A percentile compares a stretch with the other conserved stretches of the same genome.
Evolutionary conservation across 2,329 filamentous ascomycete species (phyloP).

Genomic region (Fusarium sp.): DNA sequence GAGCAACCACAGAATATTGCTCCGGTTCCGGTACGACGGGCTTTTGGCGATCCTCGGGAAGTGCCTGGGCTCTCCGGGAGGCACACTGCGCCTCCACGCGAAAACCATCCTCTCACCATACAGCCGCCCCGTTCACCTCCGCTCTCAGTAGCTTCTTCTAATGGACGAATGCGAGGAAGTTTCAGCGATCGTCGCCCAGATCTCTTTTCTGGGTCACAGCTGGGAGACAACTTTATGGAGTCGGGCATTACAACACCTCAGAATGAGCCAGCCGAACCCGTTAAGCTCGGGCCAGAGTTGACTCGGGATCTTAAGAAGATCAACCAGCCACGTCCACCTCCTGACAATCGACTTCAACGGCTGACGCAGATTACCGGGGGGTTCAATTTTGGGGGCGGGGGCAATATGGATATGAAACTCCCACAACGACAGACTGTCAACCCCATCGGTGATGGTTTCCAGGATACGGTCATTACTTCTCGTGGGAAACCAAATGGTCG

Average conservation of each 20-base stretch:
- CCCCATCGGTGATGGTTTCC: slow-evolving; percentile 51
- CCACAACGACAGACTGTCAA: slow-evolving; percentile 42
- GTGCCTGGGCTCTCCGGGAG: slow-evolving; percentile 52
- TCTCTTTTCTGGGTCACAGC: slow-evolving; percentile 54
- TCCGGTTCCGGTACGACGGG: slow-evolving; percentile 42
- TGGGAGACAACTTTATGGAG: slow-evolving; percentile 55
- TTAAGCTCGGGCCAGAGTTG: slow-evolving; percentile 40
- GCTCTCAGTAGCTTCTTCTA: slow-evolving; percentile 30
- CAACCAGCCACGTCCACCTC: slow-evolving; percentile 26
- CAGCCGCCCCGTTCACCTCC: slow-evolving; percentile 40
- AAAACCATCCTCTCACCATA: slow-evolving; percentile 40
- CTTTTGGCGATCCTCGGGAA: slow-evolving; percentile 50
- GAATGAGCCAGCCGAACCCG: slow-evolving; percentile 45
- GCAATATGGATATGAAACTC: slow-evolving; percentile 55
- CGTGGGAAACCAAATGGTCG: slow-evolving; percentile 33
- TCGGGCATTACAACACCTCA: slow-evolving; percentile 53
- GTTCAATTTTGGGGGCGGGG: slow-evolving; percentile 45
- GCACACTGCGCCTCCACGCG: slow-evolving; percentile 44
- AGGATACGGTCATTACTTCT: slow-evolving; percentile 34
- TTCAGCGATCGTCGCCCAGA: slow-evolving; percentile 36
- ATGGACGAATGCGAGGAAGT: slow-evolving; percentile 24
- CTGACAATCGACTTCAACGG: slow-evolving; percentile 26
- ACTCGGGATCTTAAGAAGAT: slow-evolving; percentile 41
- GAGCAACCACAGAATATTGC: slow-evolving; percentile 31
- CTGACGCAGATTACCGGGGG: slow-evolving; percentile 18